Conservation (phyloP, 2,329 filamentous ascomycete genomes). For the Neocatenulostroma microsporum region DNA sequence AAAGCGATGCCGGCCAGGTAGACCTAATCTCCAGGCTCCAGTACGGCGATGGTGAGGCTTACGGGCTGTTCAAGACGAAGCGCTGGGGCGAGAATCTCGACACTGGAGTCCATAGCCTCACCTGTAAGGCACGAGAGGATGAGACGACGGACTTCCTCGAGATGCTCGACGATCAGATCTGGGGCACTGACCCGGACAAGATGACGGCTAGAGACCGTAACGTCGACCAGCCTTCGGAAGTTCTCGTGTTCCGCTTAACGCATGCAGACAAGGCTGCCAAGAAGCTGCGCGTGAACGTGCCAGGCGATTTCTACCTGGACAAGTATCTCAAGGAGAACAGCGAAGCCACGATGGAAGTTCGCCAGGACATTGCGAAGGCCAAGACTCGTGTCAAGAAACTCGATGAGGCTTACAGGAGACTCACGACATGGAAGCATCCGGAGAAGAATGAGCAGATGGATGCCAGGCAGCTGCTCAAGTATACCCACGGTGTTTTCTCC, state of each 20-base stretch:
- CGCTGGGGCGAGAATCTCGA: not conserved
- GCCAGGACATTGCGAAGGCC: slow-evolving; percentile 31
- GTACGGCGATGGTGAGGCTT: not conserved
- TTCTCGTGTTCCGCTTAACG: slow-evolving; percentile 46
- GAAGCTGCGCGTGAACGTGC: slow-evolving; percentile 43
- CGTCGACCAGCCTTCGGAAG: slow-evolving; percentile 43
- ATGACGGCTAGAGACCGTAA: slow-evolving; percentile 26
- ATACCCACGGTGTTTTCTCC: slow-evolving; percentile 26
- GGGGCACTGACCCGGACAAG: slow-evolving; percentile 22
- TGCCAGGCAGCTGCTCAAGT: slow-evolving; percentile 30
- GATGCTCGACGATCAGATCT: slow-evolving; percentile 25
- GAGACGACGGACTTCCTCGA: slow-evolving; percentile 16
- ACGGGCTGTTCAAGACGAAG: not conserved
- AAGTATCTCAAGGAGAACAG: slow-evolving; percentile 50
- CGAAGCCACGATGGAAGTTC: slow-evolving; percentile 41
- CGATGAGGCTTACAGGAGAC: slow-evolving; percentile 28
- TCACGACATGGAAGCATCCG: slow-evolving; percentile 31
- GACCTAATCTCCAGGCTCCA: no score
- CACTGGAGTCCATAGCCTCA: not conserved
- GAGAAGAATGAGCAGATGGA: slow-evolving; percentile 27
- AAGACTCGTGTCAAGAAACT: slow-evolving; percentile 26
- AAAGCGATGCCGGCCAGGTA: no score
- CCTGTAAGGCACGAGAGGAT: not conserved
- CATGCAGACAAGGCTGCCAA: slow-evolving; percentile 27
- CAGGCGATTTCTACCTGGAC: slow-evolving; percentile 50